These are phyloP conservation scores for Fusarium sp. DNA, from an alignment of 2,329 filamentous ascomycete species.

Conservation along the genomic window DNA sequence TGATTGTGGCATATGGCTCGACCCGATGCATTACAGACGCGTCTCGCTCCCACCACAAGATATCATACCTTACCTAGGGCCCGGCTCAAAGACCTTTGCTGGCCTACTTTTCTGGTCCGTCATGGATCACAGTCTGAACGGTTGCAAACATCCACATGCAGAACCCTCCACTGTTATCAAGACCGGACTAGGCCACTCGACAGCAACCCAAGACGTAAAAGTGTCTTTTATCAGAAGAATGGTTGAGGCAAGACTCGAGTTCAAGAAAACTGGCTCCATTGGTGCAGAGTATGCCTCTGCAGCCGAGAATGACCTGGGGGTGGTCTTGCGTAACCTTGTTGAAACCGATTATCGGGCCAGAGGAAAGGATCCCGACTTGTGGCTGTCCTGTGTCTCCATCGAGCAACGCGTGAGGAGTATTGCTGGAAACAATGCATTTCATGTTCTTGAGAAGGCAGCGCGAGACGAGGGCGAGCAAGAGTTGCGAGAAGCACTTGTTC, in stretches of 20 bases:
- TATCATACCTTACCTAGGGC: constrained; percentile 27
- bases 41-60: constrained; percentile 26
- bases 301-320: constrained; percentile 20
- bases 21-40: constrained; percentile 24
- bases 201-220: constrained; percentile 4
- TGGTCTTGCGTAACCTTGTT: constrained; percentile 8
- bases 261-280: constrained; percentile 17
- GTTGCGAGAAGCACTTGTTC: background rate
- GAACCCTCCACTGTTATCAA: constrained; percentile 2
- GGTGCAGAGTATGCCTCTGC: constrained; percentile 13
- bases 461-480: background rate
- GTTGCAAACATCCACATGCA: constrained; percentile 1
- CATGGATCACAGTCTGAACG: constrained; percentile 17
- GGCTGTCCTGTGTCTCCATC: constrained; percentile 21
- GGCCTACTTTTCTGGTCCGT: constrained; percentile 31
- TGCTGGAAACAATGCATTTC: constrained; percentile 3
- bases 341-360: constrained; percentile 16
- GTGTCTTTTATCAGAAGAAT: constrained; percentile 19
- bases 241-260: constrained; percentile 28
- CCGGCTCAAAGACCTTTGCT: constrained; percentile 14
- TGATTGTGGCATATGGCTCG: constrained; percentile 16
- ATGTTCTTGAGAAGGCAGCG: constrained; percentile 6
- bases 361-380: constrained; percentile 13
- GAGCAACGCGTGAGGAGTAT: constrained; percentile 13
- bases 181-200: constrained; percentile 17